Conservation (phyloP, 2,329 filamentous ascomycete species). For the Aureobasidium melanogenum region DNA sequence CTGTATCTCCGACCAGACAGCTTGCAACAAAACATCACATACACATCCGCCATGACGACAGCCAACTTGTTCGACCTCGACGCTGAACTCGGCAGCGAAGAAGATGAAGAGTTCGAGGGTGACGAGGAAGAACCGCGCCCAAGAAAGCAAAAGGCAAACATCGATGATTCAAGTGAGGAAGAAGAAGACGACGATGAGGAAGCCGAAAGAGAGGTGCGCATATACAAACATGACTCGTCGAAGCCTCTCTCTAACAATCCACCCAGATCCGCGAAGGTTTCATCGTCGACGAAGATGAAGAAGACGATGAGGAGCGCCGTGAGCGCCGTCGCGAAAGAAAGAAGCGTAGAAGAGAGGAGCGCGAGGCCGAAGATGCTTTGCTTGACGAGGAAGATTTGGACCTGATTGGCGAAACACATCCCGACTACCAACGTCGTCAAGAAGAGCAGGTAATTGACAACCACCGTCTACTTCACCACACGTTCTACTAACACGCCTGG, state of each 20-base stretch:
- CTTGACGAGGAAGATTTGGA: constrained; percentile 95
- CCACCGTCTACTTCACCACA: neutral
- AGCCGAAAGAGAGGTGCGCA: constrained; percentile 62
- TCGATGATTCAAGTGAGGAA: constrained; percentile 81
- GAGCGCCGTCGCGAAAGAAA: constrained; percentile 56
- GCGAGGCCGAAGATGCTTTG: constrained; percentile 71
- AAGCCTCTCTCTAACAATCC: constrained; percentile 3
- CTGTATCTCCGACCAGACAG: neutral
- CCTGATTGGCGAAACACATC: constrained; percentile 76
- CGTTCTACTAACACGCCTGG: constrained; percentile 7
- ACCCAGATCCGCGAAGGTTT: constrained; percentile 81
- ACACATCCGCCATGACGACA: constrained; percentile 16
- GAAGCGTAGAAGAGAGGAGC: constrained; percentile 68
- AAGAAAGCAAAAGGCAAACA: constrained; percentile 34
- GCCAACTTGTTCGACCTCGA: constrained; percentile 67
- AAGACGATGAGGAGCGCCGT: constrained; percentile 59
- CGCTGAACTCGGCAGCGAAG: constrained; percentile 76
- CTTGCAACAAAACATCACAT: neutral
- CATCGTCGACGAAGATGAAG: constrained; percentile 85
- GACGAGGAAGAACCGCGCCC: constrained; percentile 39
- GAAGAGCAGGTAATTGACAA: constrained; percentile 56
- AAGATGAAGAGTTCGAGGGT: constrained; percentile 75
- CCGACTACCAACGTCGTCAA: constrained; percentile 58
- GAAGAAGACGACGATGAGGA: constrained; percentile 87
- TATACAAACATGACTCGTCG: neutral